phyloP scores from a whole-genome alignment of 192 early-diverging fungal species.

The Gaertneriomyces sp. region DNA sequence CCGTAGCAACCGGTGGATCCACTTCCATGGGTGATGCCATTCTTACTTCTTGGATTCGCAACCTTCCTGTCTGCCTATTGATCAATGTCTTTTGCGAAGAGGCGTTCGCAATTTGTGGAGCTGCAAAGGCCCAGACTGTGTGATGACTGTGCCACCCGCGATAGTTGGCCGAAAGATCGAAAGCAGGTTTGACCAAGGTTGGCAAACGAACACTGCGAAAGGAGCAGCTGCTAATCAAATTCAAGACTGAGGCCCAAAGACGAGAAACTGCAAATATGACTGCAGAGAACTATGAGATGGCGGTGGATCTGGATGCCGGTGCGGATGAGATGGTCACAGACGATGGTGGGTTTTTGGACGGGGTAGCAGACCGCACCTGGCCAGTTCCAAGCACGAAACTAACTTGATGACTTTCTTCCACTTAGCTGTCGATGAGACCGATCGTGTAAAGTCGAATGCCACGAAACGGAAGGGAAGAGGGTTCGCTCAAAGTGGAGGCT shows the following conservation, averaged over 20 bases:
- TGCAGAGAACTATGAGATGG: constrained; percentile 31
- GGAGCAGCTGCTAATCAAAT: too few species aligned
- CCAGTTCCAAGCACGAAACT: not conserved
- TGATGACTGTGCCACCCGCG: too few species aligned
- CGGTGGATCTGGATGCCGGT: constrained; percentile 43
- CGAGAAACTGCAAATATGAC: constrained; percentile 21
- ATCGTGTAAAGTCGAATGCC: constrained; percentile 28
- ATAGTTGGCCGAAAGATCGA: too few species aligned
- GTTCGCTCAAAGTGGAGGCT: constrained; percentile 30
- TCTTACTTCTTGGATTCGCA: not conserved
- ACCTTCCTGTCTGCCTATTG: too few species aligned
- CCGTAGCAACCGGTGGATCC: constrained; percentile 19
- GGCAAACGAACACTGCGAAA: too few species aligned
- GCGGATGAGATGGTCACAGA: constrained; percentile 43
- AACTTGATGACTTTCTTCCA: not conserved
- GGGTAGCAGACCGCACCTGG: not conserved
- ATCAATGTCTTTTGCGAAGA: not conserved
- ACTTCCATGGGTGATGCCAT: constrained; percentile 35
- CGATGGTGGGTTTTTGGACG: constrained; percentile 16
- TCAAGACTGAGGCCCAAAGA: not conserved
- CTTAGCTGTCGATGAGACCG: constrained; percentile 4
- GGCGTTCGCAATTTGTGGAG: constrained; percentile 4
- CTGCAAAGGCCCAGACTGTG: too few species aligned
- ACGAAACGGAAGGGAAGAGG: constrained; percentile 46
- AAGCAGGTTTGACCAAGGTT: too few species aligned